Evolutionary conservation across 2,329 filamentous ascomycete genomes (phyloP).

Genomic region (Orbilia oligospora): DNA sequence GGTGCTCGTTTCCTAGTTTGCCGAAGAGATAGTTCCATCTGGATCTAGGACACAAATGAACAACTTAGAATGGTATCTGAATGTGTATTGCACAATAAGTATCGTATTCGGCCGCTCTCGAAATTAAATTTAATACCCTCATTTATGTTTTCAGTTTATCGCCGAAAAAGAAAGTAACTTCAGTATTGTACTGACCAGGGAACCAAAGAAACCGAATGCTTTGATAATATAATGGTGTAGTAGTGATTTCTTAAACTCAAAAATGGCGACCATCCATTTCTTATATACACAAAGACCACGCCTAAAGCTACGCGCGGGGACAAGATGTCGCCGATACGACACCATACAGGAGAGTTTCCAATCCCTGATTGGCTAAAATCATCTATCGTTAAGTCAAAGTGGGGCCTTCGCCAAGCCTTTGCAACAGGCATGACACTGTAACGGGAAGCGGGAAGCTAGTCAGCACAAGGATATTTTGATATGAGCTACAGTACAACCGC

Average conservation of each 20-base stretch:
- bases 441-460: too few relatives aligned
- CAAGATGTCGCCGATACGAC: neutral
- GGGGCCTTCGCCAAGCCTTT: neutral
- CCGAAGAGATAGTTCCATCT: neutral
- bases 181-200: too few relatives aligned
- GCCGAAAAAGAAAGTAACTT: too few relatives aligned
- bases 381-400: neutral
- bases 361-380: neutral
- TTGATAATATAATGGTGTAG: neutral
- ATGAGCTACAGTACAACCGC: too few relatives aligned
- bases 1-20: slow-evolving; percentile 5
- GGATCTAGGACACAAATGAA: neutral
- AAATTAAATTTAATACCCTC: neutral
- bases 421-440: too few relatives aligned
- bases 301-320: neutral
- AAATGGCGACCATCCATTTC: neutral
- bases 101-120: neutral
- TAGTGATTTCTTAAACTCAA: neutral
- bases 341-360: neutral
- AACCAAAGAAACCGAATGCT: too few relatives aligned
- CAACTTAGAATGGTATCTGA: too few relatives aligned
- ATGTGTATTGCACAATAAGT: too few relatives aligned
- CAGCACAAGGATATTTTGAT: too few relatives aligned
- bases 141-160: neutral
- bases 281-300: neutral